A percentile compares a stretch with the other conserved stretches of the same genome.
phyloP scores from a whole-genome alignment of 2,329 filamentous ascomycete species.

The Neopestalotiopsis clavispora region DNA sequence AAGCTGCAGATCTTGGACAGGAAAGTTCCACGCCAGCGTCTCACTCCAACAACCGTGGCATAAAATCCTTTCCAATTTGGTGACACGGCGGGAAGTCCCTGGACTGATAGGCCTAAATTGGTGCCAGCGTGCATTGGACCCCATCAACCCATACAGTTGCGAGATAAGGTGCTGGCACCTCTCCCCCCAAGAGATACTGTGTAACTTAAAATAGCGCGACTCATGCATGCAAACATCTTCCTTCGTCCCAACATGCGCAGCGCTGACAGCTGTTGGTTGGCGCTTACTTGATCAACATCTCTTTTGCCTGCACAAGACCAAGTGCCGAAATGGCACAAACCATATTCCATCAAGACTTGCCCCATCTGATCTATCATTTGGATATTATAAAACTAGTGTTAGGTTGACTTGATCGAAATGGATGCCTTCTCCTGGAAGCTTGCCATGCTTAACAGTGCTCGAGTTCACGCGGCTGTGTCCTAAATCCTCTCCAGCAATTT shows the following conservation, averaged over 20 bases:
- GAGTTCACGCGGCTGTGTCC: neutral
- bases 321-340: neutral
- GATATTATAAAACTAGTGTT: neutral
- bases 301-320: neutral
- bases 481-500: too few relatives aligned
- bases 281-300: neutral
- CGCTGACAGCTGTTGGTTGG: neutral
- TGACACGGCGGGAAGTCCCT: neutral
- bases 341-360: neutral
- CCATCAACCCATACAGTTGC: neutral
- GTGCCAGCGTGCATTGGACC: neutral
- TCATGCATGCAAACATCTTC: neutral
- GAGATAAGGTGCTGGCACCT: neutral
- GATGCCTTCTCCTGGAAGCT: neutral
- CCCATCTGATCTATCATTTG: neutral
- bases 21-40: neutral
- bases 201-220: neutral
- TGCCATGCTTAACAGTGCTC: neutral
- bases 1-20: neutral
- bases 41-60: neutral
- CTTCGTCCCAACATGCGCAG: neutral
- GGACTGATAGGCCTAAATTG: neutral
- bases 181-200: neutral
- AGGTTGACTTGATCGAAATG: neutral
- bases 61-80: neutral